phyloP scores from a whole-genome alignment of 768 basidiomycete species.

The Phanerochaete sordida region DNA sequence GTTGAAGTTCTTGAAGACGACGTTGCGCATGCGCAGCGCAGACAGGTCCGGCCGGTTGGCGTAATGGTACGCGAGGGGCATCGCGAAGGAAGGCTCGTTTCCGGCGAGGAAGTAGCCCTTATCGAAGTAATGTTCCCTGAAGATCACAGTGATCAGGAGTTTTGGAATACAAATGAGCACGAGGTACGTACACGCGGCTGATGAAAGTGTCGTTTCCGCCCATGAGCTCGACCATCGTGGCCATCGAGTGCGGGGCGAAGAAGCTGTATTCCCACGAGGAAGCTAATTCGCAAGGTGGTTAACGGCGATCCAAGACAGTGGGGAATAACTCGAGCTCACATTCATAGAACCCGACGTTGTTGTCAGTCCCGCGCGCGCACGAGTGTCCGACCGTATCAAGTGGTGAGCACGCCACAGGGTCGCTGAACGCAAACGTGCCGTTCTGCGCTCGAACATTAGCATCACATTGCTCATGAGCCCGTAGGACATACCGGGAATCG shows the following conservation, averaged over 20 bases:
- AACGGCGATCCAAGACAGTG: too few species aligned
- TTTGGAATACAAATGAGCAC: neutral
- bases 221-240: conserved; percentile 43
- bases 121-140: conserved; percentile 43
- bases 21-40: conserved; percentile 40
- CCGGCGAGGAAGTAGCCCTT: conserved; percentile 44
- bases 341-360: conserved; percentile 50
- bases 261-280: conserved; percentile 55
- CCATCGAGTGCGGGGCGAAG: conserved; percentile 49
- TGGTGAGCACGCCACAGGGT: conserved; percentile 48
- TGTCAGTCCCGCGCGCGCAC: conserved; percentile 46
- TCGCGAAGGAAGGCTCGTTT: conserved; percentile 47
- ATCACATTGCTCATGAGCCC: neutral
- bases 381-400: conserved; percentile 44
- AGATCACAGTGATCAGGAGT: neutral
- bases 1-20: conserved; percentile 43
- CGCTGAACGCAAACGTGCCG: conserved; percentile 47
- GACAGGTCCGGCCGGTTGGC: conserved; percentile 47
- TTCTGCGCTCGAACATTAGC: conserved; percentile 29
- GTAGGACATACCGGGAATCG: conserved; percentile 35
- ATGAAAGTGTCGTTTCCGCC: conserved; percentile 42
- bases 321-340: too few species aligned
- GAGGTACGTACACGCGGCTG: conserved; percentile 32
- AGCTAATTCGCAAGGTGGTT: too few species aligned
- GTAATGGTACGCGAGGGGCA: conserved; percentile 49